Evolutionary conservation across 2,329 filamentous ascomycete genomes (phyloP), one percentile per base, ranked within the genome.

Genomic region (Clarireedia sp.): DNA sequence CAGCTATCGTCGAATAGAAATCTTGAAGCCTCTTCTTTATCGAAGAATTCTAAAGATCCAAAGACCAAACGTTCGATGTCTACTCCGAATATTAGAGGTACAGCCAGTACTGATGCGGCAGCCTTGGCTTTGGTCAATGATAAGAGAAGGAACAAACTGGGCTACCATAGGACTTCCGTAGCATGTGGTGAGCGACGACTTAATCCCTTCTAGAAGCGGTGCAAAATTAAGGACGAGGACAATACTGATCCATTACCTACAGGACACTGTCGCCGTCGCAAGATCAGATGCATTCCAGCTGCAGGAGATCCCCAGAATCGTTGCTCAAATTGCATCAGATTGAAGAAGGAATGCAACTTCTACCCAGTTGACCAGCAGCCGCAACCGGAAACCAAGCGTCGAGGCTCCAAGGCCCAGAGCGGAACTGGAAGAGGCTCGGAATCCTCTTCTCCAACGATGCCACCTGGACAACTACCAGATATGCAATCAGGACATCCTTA

Each of bases 291-390:
- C 71, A 82, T 96, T 51, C 79, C 89, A 44, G 83, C 88, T 8
- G 78, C 82, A 48, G 83, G 85, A 60, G 89, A 95, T 63, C 69
- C 78, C 9, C 82, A 89, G 66, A 84, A 85, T 46, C 85, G 90
- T 61, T 97, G 92, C 72, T 82, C 87, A 61, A 96, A 95, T 74
- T 97, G 92, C 72, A 95, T 96, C 66, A 84, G 90, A 47, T 75
- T 97, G 67, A 95, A 95, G 71, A 96, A 95, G 67, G 90, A 96
- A 62, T 97, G 92, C 72, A 89, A 87, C 68, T 97, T 95, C 72
- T 88, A 85, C 64, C 89, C 91, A 0, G 91, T 96, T 21, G 90
- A 96, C 61, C 88, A 90, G 68, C 79, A 82, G 62, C 81, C 80
- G 24, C 76, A 78, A 9, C 58, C 69, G 29, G 67, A 73, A 45